Evolutionary conservation across 2,329 filamentous ascomycete species (phyloP).

Genomic region (Hymenoscyphus salicellus): DNA sequence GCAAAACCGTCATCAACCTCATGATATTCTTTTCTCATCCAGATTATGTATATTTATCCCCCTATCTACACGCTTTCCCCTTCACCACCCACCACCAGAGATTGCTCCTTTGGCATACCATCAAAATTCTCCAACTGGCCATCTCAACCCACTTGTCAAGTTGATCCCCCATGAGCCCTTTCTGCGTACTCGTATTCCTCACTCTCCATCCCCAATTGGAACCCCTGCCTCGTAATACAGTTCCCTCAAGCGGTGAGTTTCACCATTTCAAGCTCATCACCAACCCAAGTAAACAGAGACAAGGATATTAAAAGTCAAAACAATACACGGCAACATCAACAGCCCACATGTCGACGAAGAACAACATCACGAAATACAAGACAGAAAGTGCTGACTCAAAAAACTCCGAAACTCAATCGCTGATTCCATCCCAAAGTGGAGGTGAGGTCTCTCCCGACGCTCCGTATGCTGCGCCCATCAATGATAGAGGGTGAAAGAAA

Average conservation of each 20-base stretch:
- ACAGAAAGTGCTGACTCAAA: not conserved
- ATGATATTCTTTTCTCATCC: no score
- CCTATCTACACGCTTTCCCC: no score
- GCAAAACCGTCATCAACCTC: no score
- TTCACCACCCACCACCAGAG: no score
- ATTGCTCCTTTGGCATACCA: no score
- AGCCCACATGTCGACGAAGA: not conserved
- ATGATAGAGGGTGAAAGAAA: not conserved
- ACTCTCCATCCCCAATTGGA: no score
- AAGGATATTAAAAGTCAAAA: not conserved
- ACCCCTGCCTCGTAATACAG: no score
- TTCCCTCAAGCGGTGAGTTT: not conserved
- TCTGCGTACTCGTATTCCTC: no score
- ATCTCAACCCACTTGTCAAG: no score
- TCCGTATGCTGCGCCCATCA: constrained; percentile 14
- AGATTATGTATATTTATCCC: no score
- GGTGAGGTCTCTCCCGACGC: not conserved
- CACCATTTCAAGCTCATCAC: not conserved
- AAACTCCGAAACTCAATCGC: constrained; percentile 22
- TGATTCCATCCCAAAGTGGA: constrained; percentile 12
- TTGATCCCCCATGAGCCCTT: no score
- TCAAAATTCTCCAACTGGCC: no score
- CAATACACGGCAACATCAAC: not conserved
- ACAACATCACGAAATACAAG: not conserved
- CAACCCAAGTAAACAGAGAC: not conserved